phyloP scores from a whole-genome alignment of 495 filamentous ascomycete genomes.

The Podospora bellae-mahoneyi region DNA sequence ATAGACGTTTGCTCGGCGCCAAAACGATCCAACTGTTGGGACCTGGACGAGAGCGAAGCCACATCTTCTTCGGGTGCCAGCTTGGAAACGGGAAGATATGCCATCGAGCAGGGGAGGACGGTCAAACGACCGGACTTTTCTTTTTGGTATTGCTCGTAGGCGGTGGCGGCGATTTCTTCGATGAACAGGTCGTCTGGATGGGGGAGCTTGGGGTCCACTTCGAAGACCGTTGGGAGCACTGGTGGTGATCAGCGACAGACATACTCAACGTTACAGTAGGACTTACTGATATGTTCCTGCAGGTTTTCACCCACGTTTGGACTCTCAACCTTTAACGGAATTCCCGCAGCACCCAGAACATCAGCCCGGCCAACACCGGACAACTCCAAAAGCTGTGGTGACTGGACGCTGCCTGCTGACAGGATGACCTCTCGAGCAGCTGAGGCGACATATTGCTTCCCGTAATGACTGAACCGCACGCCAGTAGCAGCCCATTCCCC shows the following conservation, averaged over 20 bases:
- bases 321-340: conserved; percentile 44
- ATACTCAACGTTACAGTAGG: not conserved
- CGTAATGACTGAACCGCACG: conserved; percentile 40
- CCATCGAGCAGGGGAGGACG: conserved; percentile 39
- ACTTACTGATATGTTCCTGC: conserved; percentile 53
- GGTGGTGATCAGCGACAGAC: not conserved
- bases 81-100: conserved; percentile 45
- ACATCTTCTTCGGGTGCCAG: conserved; percentile 30
- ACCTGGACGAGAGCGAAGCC: conserved; percentile 6
- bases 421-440: conserved; percentile 51
- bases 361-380: conserved; percentile 51
- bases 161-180: conserved; percentile 14
- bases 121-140: conserved; percentile 22
- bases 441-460: conserved; percentile 27
- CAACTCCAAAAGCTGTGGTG: conserved; percentile 55
- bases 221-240: conserved; percentile 36
- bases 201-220: conserved; percentile 43
- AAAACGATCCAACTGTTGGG: not conserved
- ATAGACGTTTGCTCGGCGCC: conserved; percentile 20
- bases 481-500: conserved; percentile 41
- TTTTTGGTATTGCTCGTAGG: conserved; percentile 21
- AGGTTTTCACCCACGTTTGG: conserved; percentile 55
- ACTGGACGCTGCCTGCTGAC: conserved; percentile 49
- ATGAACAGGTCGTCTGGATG: conserved; percentile 41
- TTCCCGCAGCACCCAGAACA: conserved; percentile 41